Evolutionary conservation across 768 basidiomycete genomes (phyloP).

Genomic region (Auricularia cornea): DNA sequence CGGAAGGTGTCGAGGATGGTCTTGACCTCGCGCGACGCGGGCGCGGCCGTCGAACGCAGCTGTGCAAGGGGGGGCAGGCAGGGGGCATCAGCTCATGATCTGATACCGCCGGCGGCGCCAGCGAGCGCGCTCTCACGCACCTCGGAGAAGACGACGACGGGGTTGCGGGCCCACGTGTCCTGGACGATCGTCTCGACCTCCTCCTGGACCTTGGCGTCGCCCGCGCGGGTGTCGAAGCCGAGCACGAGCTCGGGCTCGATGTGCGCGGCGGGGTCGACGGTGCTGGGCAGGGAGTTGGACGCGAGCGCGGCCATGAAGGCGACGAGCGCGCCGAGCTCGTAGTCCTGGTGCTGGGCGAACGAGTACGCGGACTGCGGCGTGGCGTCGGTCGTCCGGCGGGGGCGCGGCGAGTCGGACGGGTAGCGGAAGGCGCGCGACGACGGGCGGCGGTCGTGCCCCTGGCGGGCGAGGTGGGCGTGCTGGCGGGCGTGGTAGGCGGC

Average conservation of each 20-base stretch:
- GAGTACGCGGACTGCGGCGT: background rate
- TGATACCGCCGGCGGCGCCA: conserved; percentile 4
- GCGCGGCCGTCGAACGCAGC: conserved; percentile 41
- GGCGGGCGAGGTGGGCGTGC: conserved; percentile 6
- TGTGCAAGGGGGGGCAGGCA: conserved; percentile 18
- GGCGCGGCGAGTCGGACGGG: conserved; percentile 11
- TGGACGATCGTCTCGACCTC: conserved; percentile 53
- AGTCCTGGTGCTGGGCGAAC: conserved; percentile 15
- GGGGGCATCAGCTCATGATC: conserved; percentile 1
- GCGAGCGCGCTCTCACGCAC: conserved; percentile 26
- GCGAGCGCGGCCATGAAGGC: conserved; percentile 67
- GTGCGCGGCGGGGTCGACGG: conserved; percentile 52
- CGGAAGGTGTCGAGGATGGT: conserved; percentile 44
- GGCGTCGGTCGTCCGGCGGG: conserved; percentile 39
- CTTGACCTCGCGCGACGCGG: conserved; percentile 60
- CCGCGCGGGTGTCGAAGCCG: conserved; percentile 70
- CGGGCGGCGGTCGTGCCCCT: conserved; percentile 11
- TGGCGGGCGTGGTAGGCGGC: conserved; percentile 25
- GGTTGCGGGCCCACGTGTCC: conserved; percentile 65
- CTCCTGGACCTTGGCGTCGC: conserved; percentile 19
- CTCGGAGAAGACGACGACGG: conserved; percentile 70
- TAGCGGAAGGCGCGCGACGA: conserved; percentile 5
- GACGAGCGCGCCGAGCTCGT: conserved; percentile 70
- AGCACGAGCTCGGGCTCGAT: conserved; percentile 77
- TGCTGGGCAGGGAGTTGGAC: conserved; percentile 63